Percentiles rank a stretch among this genome's conserved stretches.
Conservation (phyloP, 1,284 basidiomycete species). For the Trametes sp. region DNA sequence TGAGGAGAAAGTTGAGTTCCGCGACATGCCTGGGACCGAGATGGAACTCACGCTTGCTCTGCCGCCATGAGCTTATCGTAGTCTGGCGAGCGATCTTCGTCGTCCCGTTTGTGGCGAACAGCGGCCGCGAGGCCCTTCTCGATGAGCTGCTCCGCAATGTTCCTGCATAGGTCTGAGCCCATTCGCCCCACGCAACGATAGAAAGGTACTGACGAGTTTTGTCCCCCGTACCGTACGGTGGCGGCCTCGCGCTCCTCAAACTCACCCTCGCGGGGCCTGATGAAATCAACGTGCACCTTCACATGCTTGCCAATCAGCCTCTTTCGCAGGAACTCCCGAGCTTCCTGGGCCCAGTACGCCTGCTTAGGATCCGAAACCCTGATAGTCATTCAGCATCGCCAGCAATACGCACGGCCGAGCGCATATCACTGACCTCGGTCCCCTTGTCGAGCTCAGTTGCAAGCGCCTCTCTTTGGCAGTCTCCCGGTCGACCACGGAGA, state of each 20-base stretch:
- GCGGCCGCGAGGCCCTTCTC: conserved; percentile 93
- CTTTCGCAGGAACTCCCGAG: conserved; percentile 90
- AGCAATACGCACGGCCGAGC: background rate
- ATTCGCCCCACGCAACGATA: background rate
- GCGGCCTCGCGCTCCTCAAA: conserved; percentile 93
- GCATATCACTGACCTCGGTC: conserved; percentile 69
- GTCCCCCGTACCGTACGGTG: conserved; percentile 85
- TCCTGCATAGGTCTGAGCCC: conserved; percentile 54
- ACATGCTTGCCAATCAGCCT: conserved; percentile 92
- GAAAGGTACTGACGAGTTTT: conserved; percentile 63
- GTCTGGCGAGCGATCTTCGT: conserved; percentile 94
- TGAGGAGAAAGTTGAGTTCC: background rate
- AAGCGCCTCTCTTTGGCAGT: conserved; percentile 81
- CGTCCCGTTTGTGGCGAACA: conserved; percentile 92
- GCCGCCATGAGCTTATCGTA: conserved; percentile 96
- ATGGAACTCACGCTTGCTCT: conserved; percentile 78
- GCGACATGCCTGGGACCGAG: conserved; percentile 1
- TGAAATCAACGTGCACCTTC: conserved; percentile 85
- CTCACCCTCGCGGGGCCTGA: conserved; percentile 92
- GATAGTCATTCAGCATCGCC: background rate
- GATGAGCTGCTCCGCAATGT: conserved; percentile 91
- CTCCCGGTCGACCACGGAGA: conserved; percentile 83
- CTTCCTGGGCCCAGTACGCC: conserved; percentile 90
- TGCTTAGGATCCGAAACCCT: conserved; percentile 89
- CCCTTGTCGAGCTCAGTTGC: conserved; percentile 90